Evolutionary conservation across 1,284 basidiomycete species (phyloP).

Genomic region (Fistulina hepatica): DNA sequence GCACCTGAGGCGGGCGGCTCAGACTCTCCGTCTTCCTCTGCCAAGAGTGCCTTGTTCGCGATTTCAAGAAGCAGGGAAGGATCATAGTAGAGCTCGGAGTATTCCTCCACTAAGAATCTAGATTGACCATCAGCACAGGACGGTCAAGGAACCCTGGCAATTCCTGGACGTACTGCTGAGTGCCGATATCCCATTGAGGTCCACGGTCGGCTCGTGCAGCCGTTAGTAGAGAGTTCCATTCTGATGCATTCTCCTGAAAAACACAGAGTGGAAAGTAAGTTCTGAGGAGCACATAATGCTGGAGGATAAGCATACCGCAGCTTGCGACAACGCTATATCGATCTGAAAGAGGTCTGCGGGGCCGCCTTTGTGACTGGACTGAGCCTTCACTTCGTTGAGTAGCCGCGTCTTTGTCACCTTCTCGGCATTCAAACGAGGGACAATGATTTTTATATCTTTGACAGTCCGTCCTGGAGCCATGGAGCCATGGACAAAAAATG

Average conservation of each 20-base stretch:
- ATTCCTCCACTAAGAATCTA: slow-evolving; percentile 56
- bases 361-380: slow-evolving; percentile 50
- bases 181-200: slow-evolving; percentile 77
- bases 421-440: slow-evolving; percentile 66
- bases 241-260: slow-evolving; percentile 62
- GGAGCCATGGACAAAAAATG: too few species aligned
- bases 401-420: slow-evolving; percentile 44
- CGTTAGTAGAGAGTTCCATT: slow-evolving; percentile 72
- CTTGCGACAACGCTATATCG: slow-evolving; percentile 56
- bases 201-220: slow-evolving; percentile 69
- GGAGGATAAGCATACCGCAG: slow-evolving; percentile 11
- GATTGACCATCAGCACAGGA: slow-evolving; percentile 10
- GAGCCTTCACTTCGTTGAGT: slow-evolving; percentile 40
- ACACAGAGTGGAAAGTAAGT: slow-evolving; percentile 4
- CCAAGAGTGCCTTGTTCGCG: slow-evolving; percentile 31
- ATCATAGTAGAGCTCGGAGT: slow-evolving; percentile 58
- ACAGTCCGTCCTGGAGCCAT: slow-evolving; percentile 51
- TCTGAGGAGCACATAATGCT: slow-evolving; percentile 1
- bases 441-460: slow-evolving; percentile 46
- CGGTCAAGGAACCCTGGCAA: background rate
- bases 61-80: slow-evolving; percentile 37
- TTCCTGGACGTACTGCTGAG: slow-evolving; percentile 51
- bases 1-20: too few species aligned
- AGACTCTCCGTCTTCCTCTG: slow-evolving; percentile 27
- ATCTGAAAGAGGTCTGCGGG: too few species aligned